phyloP scores from a whole-genome alignment of 768 basidiomycete species.

The Leucocoprinus sp. region DNA sequence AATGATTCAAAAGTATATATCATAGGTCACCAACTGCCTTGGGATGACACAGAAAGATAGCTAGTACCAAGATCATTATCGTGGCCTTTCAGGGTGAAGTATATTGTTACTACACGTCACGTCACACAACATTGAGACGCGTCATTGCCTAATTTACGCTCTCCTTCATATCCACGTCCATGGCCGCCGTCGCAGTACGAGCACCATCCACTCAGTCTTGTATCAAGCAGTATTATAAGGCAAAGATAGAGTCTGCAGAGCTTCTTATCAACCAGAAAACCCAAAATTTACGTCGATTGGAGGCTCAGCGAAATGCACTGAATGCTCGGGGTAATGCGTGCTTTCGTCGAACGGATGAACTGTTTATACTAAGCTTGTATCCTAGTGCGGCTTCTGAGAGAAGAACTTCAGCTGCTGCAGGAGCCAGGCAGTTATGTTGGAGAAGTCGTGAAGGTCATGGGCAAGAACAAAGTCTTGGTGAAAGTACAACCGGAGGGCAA shows the following conservation, averaged over 20 bases:
- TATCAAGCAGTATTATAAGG: constrained; percentile 87
- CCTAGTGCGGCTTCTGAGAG: constrained; percentile 78
- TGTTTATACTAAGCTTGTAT: neutral
- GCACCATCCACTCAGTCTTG: constrained; percentile 46
- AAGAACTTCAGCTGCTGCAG: constrained; percentile 87
- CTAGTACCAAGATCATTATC: too few relatives aligned
- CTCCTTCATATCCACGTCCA: constrained; percentile 12
- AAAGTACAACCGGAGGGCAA: constrained; percentile 99
- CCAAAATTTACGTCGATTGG: constrained; percentile 89
- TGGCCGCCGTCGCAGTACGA: constrained; percentile 29
- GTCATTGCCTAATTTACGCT: constrained; percentile 7
- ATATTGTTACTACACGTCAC: constrained; percentile 2
- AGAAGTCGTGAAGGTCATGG: constrained; percentile 97
- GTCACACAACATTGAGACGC: constrained; percentile 6
- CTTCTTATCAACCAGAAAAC: constrained; percentile 93
- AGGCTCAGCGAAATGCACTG: constrained; percentile 94
- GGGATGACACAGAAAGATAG: too few relatives aligned
- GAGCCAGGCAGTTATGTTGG: constrained; percentile 98
- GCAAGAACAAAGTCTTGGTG: constrained; percentile 96
- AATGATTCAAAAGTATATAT: too few relatives aligned
- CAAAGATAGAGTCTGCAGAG: constrained; percentile 92
- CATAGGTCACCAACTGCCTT: too few relatives aligned
- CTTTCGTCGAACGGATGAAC: neutral
- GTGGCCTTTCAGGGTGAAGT: neutral
- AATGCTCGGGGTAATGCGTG: constrained; percentile 77